Conservation (phyloP, 345 rosid species). For the Ceriops zippeliana region DNA sequence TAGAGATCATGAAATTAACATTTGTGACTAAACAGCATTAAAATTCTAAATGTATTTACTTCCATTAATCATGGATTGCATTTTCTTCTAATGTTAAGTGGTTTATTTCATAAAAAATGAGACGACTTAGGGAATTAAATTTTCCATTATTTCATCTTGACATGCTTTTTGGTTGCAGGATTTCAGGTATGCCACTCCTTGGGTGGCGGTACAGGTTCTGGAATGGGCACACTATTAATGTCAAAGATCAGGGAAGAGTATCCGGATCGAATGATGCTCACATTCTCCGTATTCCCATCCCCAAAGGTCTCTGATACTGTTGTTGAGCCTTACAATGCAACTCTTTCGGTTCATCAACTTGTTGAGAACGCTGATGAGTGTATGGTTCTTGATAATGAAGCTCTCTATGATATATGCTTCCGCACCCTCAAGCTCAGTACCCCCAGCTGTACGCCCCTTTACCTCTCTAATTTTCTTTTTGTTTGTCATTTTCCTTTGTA, state of each 20-base stretch:
- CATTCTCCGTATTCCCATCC: slow-evolving; percentile 82
- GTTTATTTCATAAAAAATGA: no score
- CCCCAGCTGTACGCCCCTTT: slow-evolving; percentile 64
- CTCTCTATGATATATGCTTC: slow-evolving; percentile 77
- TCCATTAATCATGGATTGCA: no score
- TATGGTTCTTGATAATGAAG: slow-evolving; percentile 81
- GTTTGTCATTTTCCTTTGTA: neutral
- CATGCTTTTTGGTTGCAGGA: slow-evolving; percentile 34
- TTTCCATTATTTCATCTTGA: no score
- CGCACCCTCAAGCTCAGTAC: slow-evolving; percentile 83
- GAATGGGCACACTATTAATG: slow-evolving; percentile 76
- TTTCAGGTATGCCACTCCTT: slow-evolving; percentile 80
- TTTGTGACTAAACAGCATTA: no score
- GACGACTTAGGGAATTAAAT: no score
- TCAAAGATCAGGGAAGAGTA: slow-evolving; percentile 75
- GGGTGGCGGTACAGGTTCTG: slow-evolving; percentile 83
- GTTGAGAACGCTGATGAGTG: slow-evolving; percentile 86
- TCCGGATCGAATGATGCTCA: slow-evolving; percentile 84
- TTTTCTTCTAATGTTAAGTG: no score
- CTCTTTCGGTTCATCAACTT: slow-evolving; percentile 76
- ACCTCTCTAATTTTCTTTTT: neutral
- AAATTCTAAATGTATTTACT: no score
- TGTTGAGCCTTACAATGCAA: slow-evolving; percentile 75
- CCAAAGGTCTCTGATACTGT: slow-evolving; percentile 83
- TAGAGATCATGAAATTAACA: no score